Base-by-base conservation (phyloP, 2,329 filamentous ascomycete species). In the Trichoderma semiorbis region DNA sequence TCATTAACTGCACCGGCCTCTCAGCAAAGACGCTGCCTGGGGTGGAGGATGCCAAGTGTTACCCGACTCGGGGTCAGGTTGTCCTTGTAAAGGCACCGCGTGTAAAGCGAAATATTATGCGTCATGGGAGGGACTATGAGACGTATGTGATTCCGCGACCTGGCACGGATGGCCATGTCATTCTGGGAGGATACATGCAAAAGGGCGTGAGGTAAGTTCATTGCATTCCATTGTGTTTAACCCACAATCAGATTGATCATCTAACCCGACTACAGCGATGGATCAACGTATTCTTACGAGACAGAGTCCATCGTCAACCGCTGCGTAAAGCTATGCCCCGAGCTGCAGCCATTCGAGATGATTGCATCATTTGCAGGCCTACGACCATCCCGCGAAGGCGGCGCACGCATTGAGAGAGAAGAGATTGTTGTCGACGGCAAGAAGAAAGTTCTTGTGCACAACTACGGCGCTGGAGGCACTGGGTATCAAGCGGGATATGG, bases 391-490 rank as follows among this genome's bases (percentile, higher is more conserved):
- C 79, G 81, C 2, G 76, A 80, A 61, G 85, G 85, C 14, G 80
- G 83, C 43, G 81, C 79, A 47, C 81, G 84, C 2, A 82, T 86
- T 21, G 84, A 86, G 74, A 75, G 85, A 10, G 84, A 84, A 62
- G 64, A 74, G 10, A 21, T 79, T 7, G 24, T 69, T 0, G 74
- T 81, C 3, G 71, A 70, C 2, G 79, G 77, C 7, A 34, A 76
- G 50, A 73, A 74, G 18, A 74, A 76, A 1, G 69, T 72, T 0
- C 60, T 82, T 12, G 79, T 84, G 4, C 83, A 84, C 73, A 84
- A 84, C 67, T 84, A 85, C 73, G 84, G 84, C 6, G 83, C 83
- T 6, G 82, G 83, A 1, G 83, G 83, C 11, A 83, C 83, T 2
- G 84, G 83, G 0, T 85, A 82, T 72, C 83, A 85, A 65, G 83